phyloP scores from a whole-genome alignment of 345 rosid species.

The Excoecaria agallocha region DNA sequence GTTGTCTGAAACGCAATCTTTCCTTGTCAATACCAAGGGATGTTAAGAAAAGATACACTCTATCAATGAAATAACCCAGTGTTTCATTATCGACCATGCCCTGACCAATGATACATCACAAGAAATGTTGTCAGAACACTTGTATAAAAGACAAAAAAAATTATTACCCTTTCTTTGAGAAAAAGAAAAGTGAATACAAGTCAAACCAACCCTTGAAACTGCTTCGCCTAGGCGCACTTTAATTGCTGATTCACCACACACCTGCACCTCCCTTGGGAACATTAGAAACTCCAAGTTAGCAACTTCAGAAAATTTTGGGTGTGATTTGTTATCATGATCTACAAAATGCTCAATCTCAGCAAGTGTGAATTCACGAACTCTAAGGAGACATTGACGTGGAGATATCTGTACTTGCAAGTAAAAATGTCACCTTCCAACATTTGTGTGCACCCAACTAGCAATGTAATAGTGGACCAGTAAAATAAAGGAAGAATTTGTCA shows the following conservation, averaged over 20 bases:
- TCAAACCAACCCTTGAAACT: conserved; percentile 53
- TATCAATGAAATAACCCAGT: conserved; percentile 80
- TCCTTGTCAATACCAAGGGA: conserved; percentile 69
- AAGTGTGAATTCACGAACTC: conserved; percentile 90
- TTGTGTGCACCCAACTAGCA: no score
- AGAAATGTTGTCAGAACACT: conserved; percentile 1
- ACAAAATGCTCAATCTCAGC: conserved; percentile 98
- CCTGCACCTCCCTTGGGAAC: conserved; percentile 80
- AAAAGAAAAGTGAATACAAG: background rate
- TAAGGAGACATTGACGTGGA: conserved; percentile 95
- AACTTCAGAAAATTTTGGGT: conserved; percentile 74
- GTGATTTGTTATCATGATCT: conserved; percentile 90
- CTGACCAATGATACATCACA: conserved; percentile 32
- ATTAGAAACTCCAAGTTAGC: conserved; percentile 66
- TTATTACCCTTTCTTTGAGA: background rate
- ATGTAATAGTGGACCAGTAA: background rate
- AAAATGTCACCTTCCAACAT: conserved; percentile 45
- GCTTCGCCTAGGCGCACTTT: conserved; percentile 59
- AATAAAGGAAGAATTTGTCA: conserved; percentile 18
- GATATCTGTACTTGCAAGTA: conserved; percentile 50
- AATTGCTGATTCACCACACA: conserved; percentile 70
- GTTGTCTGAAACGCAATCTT: conserved; percentile 77
- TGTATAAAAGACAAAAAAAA: background rate
- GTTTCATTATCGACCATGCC: conserved; percentile 83
- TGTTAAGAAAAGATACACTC: conserved; percentile 73